Percentiles rank a stretch among this genome's conserved stretches.
Evolutionary conservation across 1,139 yeast species (phyloP).

Genomic region (Casaregolazyma suthepensis): DNA sequence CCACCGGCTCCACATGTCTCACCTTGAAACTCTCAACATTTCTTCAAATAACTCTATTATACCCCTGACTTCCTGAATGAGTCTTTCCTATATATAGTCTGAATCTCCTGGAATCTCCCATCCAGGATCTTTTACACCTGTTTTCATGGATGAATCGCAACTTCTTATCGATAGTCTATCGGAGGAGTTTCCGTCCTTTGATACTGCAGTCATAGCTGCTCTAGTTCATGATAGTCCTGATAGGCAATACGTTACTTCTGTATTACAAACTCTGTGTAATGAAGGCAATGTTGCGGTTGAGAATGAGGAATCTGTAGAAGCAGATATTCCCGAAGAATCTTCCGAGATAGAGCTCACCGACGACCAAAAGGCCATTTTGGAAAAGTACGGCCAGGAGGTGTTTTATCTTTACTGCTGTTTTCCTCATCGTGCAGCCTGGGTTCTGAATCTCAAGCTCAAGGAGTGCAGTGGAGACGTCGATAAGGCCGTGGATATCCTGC

Average conservation of each 20-base stretch:
- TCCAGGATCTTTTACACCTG: not conserved
- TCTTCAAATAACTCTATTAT: not conserved
- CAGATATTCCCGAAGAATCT: not conserved
- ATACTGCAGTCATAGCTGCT: slow-evolving; percentile 6
- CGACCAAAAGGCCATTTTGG: not conserved
- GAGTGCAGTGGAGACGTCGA: slow-evolving; percentile 19
- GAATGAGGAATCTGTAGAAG: not conserved
- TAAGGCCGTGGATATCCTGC: slow-evolving; percentile 22
- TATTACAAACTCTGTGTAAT: not conserved
- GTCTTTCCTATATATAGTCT: not conserved
- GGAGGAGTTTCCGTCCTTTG: slow-evolving; percentile 6
- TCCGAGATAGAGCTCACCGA: not conserved
- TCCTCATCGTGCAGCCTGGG: slow-evolving; percentile 19
- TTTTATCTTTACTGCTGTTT: slow-evolving; percentile 21
- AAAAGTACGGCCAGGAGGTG: slow-evolving; percentile 9
- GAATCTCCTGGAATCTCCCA: not conserved
- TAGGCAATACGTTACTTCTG: not conserved
- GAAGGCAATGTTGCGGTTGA: not conserved
- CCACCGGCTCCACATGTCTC: not conserved
- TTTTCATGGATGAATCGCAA: not conserved
- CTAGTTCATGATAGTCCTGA: slow-evolving; percentile 5
- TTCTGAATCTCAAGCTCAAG: slow-evolving; percentile 16
- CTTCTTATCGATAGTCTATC: not conserved
- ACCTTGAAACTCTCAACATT: not conserved
- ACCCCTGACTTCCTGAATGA: not conserved